Conservation (phyloP, 805 yeast species). For the Kazachstania bromeliacearum region DNA sequence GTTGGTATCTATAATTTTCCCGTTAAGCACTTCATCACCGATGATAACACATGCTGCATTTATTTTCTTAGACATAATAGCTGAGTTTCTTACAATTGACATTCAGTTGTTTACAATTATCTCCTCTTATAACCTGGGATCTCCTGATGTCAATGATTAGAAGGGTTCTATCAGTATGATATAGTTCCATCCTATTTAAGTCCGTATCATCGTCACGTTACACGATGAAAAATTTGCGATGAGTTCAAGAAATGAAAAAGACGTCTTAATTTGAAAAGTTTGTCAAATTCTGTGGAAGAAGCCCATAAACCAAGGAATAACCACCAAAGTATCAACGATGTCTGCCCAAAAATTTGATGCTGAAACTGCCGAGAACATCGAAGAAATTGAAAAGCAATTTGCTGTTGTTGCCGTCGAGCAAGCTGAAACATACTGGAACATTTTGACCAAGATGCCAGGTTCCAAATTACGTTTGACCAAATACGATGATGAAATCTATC, state of each 20-base stretch:
- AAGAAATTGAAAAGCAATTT: conserved; percentile 93
- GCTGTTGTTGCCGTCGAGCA: conserved; percentile 96
- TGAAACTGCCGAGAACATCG: conserved; percentile 87
- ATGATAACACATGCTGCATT: conserved; percentile 38
- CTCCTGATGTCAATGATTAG: no score
- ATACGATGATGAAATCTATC: conserved; percentile 61
- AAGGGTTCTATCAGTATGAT: no score
- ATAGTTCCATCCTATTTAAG: no score
- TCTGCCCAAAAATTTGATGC: conserved; percentile 49
- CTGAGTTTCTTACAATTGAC: background rate
- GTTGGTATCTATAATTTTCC: conserved; percentile 74
- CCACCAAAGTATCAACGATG: conserved; percentile 3
- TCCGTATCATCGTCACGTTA: no score
- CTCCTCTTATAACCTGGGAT: no score
- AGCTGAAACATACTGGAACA: conserved; percentile 87
- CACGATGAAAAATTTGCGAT: no score
- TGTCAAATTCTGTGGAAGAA: background rate
- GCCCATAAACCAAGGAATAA: background rate
- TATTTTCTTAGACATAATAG: conserved; percentile 8
- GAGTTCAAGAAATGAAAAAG: no score
- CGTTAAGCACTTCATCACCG: conserved; percentile 84
- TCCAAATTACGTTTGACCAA: conserved; percentile 64
- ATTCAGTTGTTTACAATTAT: no score
- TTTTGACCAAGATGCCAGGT: conserved; percentile 69
- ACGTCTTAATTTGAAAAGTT: background rate